These are phyloP conservation scores for Linnemannia schmuckeri DNA, from an alignment of 192 early-diverging fungal species.

Conservation along the genomic window DNA sequence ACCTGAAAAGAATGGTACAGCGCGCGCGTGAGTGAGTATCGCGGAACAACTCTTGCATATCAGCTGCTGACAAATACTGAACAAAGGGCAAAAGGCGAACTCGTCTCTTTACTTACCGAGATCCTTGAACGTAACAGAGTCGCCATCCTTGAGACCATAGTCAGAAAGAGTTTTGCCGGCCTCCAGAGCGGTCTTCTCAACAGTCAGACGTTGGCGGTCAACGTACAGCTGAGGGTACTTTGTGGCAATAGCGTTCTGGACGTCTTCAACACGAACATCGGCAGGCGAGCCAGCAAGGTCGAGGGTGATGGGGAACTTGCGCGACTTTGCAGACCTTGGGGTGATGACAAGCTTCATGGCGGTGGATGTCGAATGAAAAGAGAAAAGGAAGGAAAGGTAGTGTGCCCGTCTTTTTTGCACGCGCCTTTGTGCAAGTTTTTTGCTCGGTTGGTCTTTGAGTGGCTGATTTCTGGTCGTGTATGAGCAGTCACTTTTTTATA, in stretches of 20 bases:
- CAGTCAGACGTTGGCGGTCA: constrained; percentile 85
- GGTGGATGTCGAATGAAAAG: not conserved
- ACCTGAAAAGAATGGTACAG: constrained; percentile 50
- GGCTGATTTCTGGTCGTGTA: not conserved
- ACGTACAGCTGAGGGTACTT: constrained; percentile 74
- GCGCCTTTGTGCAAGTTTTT: not conserved
- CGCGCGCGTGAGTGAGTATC: not conserved
- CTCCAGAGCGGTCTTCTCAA: constrained; percentile 71
- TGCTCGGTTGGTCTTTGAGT: not conserved
- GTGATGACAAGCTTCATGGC: constrained; percentile 69
- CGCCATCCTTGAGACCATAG: constrained; percentile 75
- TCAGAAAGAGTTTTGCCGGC: constrained; percentile 69
- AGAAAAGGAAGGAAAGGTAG: not conserved
- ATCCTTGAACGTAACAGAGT: constrained; percentile 77
- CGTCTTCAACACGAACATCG: constrained; percentile 75
- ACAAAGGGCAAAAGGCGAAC: not conserved
- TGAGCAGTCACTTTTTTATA: not conserved
- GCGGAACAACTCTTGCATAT: not conserved
- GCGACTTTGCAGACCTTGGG: constrained; percentile 56
- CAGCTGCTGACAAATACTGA: not conserved
- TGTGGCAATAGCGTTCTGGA: constrained; percentile 76
- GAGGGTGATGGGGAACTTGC: constrained; percentile 68
- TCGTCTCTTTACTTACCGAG: constrained; percentile 53
- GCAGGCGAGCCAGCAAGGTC: constrained; percentile 66
- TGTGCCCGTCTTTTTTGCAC: not conserved